A percentile compares a stretch with the other conserved stretches of the same genome.
phyloP scores from a whole-genome alignment of 2,329 filamentous ascomycete genomes.

The Colletotrichum sp. region DNA sequence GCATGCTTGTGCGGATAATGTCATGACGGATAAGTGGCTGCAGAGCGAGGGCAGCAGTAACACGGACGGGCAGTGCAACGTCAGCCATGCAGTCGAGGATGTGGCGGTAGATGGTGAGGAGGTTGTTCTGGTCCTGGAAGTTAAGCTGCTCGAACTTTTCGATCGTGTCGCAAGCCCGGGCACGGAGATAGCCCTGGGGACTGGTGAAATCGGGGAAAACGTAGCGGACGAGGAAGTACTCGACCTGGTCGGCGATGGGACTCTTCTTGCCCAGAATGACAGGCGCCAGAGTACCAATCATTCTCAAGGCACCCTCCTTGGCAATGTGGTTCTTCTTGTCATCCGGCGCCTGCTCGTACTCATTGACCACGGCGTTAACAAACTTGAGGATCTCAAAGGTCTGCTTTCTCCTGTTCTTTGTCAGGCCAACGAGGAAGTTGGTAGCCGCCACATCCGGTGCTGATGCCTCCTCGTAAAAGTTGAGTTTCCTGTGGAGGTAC shows the following conservation, averaged over 20 bases:
- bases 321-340: constrained; percentile 92
- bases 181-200: constrained; percentile 87
- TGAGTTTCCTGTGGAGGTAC: constrained; percentile 95
- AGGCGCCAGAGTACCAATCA: constrained; percentile 94
- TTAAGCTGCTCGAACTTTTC: constrained; percentile 98
- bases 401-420: constrained; percentile 93
- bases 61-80: constrained; percentile 87
- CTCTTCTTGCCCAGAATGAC: constrained; percentile 98
- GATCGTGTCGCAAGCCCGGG: constrained; percentile 93
- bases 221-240: constrained; percentile 97
- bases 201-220: constrained; percentile 98
- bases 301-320: constrained; percentile 94
- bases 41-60: constrained; percentile 90
- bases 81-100: constrained; percentile 98
- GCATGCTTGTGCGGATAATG: constrained; percentile 92
- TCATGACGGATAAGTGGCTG: constrained; percentile 97
- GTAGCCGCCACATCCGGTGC: constrained; percentile 94
- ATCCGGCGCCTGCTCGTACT: constrained; percentile 83
- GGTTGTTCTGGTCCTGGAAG: constrained; percentile 95
- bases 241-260: constrained; percentile 94
- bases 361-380: constrained; percentile 92
- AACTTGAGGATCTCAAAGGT: constrained; percentile 95
- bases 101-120: constrained; percentile 94
- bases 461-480: constrained; percentile 97
- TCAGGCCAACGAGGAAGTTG: constrained; percentile 93